Evolutionary conservation across 352 stramenopile species (phyloP).

Genomic region (Thalassiosira livingstoniorum): DNA sequence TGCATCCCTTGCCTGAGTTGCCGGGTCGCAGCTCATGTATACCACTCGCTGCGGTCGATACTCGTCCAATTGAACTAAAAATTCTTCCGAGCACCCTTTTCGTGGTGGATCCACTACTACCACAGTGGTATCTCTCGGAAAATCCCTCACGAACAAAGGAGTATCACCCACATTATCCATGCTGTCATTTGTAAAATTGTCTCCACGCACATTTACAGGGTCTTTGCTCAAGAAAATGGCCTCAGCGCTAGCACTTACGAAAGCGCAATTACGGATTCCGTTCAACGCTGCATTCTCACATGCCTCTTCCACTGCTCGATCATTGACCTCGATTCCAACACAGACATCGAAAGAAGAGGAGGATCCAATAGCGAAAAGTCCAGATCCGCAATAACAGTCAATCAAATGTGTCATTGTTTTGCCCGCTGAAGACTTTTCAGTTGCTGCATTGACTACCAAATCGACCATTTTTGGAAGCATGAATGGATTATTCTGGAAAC

Average conservation of each 20-base stretch:
- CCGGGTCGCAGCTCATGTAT: conserved; percentile 89
- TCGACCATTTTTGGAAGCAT: conserved; percentile 84
- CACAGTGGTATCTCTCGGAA: conserved; percentile 82
- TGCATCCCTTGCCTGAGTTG: conserved; percentile 88
- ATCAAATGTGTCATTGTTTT: conserved; percentile 84
- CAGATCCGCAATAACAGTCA: conserved; percentile 90
- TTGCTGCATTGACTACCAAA: conserved; percentile 68
- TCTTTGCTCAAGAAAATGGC: conserved; percentile 85
- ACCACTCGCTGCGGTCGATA: conserved; percentile 86
- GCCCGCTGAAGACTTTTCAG: conserved; percentile 39
- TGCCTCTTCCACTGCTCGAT: conserved; percentile 86
- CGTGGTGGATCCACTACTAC: conserved; percentile 89
- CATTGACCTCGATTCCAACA: conserved; percentile 89
- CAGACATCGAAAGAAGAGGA: conserved; percentile 84
- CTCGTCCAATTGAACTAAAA: conserved; percentile 87
- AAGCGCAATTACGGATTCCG: conserved; percentile 86
- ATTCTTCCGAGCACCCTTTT: conserved; percentile 88
- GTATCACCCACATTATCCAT: neutral
- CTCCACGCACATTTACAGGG: conserved; percentile 54
- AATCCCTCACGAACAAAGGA: conserved; percentile 65
- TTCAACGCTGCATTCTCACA: conserved; percentile 80
- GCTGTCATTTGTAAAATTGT: neutral
- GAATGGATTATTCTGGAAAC: conserved; percentile 86
- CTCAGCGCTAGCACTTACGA: conserved; percentile 85
- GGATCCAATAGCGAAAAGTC: conserved; percentile 86